These are phyloP conservation scores for Phialemoniopsis sp. DNA, from an alignment of 2,329 filamentous ascomycete genomes.

Conservation along the genomic window DNA sequence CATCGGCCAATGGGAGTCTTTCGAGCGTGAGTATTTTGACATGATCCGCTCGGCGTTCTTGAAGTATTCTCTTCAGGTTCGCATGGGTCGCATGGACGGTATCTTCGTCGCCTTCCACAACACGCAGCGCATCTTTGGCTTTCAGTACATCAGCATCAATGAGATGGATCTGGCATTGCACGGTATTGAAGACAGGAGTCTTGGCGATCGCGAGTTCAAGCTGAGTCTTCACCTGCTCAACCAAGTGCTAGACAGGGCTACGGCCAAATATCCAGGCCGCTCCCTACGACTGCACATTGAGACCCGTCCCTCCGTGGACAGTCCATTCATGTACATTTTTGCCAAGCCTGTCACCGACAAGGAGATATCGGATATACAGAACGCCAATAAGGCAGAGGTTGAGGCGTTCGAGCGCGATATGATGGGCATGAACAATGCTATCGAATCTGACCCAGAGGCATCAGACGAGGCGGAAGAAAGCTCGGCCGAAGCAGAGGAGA, in stretches of 20 bases:
- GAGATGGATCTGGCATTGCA: constrained; percentile 95
- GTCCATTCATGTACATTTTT: constrained; percentile 81
- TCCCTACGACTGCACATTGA: constrained; percentile 82
- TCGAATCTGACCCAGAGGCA: too few species aligned
- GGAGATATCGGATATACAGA: constrained; percentile 72
- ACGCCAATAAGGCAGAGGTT: constrained; percentile 57
- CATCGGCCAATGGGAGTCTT: constrained; percentile 82
- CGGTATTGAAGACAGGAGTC: constrained; percentile 57
- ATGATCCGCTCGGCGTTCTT: constrained; percentile 94
- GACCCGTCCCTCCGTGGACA: constrained; percentile 50
- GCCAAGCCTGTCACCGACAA: constrained; percentile 76
- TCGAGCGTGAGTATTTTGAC: constrained; percentile 92
- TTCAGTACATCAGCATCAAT: constrained; percentile 82
- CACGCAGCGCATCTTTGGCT: constrained; percentile 90
- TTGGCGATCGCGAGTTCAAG: constrained; percentile 85
- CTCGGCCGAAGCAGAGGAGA: constrained; percentile 11
- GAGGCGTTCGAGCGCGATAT: constrained; percentile 65
- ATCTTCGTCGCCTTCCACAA: constrained; percentile 98
- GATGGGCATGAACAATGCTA: constrained; percentile 49
- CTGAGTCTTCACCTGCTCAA: constrained; percentile 77
- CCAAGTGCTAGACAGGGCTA: constrained; percentile 71
- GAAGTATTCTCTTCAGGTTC: constrained; percentile 94
- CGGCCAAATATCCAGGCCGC: constrained; percentile 67
- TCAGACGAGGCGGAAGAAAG: constrained; percentile 13
- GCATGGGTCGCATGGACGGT: constrained; percentile 97